These are phyloP conservation scores for Bipolaris zeicola DNA, from an alignment of 2,329 filamentous ascomycete species.

Conservation along the genomic window DNA sequence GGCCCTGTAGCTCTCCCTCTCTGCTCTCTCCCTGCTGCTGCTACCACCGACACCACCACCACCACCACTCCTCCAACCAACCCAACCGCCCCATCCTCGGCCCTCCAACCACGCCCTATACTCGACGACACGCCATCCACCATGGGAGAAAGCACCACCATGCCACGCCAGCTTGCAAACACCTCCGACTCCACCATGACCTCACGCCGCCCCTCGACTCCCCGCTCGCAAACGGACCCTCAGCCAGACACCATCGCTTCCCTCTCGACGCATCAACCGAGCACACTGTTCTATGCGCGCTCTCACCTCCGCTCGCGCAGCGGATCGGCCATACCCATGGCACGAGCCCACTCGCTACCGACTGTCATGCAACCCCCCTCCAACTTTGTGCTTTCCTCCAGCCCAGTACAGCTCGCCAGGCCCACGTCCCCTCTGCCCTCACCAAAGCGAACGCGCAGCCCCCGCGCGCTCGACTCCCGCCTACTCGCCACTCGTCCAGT, in stretches of 20 bases:
- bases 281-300: slow-evolving; percentile 55
- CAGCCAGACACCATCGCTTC: slow-evolving; percentile 25
- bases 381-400: slow-evolving; percentile 44
- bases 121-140: slow-evolving; percentile 12
- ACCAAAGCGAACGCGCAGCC: slow-evolving; percentile 52
- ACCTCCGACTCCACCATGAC: slow-evolving; percentile 29
- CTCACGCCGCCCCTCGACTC: slow-evolving; percentile 41
- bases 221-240: slow-evolving; percentile 49
- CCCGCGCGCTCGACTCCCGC: slow-evolving; percentile 30
- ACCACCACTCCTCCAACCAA: neutral
- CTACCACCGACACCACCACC: slow-evolving; percentile 3
- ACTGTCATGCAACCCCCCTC: slow-evolving; percentile 46
- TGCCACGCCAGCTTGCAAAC: slow-evolving; percentile 34
- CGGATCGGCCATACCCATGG: slow-evolving; percentile 51
- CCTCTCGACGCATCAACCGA: slow-evolving; percentile 46
- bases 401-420: slow-evolving; percentile 32
- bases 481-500: slow-evolving; percentile 33
- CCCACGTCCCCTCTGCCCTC: slow-evolving; percentile 51
- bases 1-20: neutral
- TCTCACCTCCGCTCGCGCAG: slow-evolving; percentile 55
- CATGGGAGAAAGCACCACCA: slow-evolving; percentile 32
- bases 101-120: neutral
- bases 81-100: neutral
- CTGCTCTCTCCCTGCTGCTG: neutral
- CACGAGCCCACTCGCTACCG: slow-evolving; percentile 55